Evolutionary conservation across 495 filamentous ascomycete genomes (phyloP), one percentile per base, ranked within the genome.

Genomic region (Tuber umbilicatum): DNA sequence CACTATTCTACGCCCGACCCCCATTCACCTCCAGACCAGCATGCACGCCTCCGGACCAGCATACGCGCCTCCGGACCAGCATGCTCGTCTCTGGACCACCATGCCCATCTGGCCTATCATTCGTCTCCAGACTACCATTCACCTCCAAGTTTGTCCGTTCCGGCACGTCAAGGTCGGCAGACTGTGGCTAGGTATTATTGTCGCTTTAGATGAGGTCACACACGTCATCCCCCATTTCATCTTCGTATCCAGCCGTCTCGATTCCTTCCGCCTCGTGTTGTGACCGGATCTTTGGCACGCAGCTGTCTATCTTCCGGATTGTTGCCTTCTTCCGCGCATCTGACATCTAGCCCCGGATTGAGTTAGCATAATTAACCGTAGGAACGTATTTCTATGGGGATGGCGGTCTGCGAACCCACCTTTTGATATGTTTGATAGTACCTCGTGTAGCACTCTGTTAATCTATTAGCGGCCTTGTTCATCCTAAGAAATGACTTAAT

Each of bases 11-110:
- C 41, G 14, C 42, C 5, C 1, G 21, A 47, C 45, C 45, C 6
- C 6, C 21, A 50, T n/a, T n/a, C 45, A 10, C 1, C 45, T n/a
- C 1, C 1, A 2, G 45, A 50, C 45, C 21, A 47, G 5, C 19
- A 19, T 47, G n/a, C n/a, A n/a, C n/a, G n/a, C n/a, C n/a, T n/a
- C n/a, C n/a, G n/a, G n/a, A n/a, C n/a, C n/a, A n/a, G n/a, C n/a
- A n/a, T n/a, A n/a, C n/a, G n/a, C n/a, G n/a, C n/a, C n/a, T n/a
- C n/a, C n/a, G n/a, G n/a, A n/a, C n/a, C n/a, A n/a, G n/a, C n/a
- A n/a, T n/a, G n/a, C n/a, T 4, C 2, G 0, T 0, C 45, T 23
- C 45, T 2, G 0, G 7, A 2, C 23, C 19, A 6, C 5, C 45
- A 0, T 47, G 6, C 19, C 2, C n/a, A n/a, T n/a, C n/a, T n/a